These are phyloP conservation scores for Selaginella tamariscina DNA, from an alignment of 75 land plant species.

Conservation along the genomic window DNA sequence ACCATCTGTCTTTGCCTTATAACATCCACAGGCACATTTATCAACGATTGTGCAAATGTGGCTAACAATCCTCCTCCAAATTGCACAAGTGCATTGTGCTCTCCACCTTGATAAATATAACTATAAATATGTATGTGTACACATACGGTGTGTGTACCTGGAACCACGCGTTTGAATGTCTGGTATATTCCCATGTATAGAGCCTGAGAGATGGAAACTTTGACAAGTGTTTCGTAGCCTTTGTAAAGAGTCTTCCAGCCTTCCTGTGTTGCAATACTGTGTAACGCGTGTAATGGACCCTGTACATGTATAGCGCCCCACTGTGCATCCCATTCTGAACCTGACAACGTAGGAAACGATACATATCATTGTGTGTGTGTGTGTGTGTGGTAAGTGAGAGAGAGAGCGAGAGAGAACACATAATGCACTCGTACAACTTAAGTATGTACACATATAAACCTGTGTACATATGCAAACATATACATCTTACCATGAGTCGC, in stretches of 20 bases:
- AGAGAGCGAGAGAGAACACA: too few relatives aligned
- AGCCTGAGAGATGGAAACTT: conserved; percentile 24
- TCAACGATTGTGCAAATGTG: conserved; percentile 25
- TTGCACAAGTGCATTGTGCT: conserved; percentile 24
- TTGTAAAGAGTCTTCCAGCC: conserved; percentile 31
- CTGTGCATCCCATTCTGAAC: too few relatives aligned
- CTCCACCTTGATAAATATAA: conserved; percentile 17
- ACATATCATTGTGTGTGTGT: too few relatives aligned
- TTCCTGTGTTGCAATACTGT: conserved; percentile 24
- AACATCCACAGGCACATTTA: conserved; percentile 28
- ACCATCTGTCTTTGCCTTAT: conserved; percentile 32
- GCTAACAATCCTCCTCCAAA: conserved; percentile 29
- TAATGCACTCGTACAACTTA: too few relatives aligned
- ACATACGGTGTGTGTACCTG: too few relatives aligned
- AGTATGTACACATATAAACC: too few relatives aligned
- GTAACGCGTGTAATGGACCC: conserved; percentile 26
- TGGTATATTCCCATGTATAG: conserved; percentile 33
- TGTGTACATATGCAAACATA: too few relatives aligned
- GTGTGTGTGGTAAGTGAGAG: too few relatives aligned
- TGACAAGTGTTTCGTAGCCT: conserved; percentile 22
- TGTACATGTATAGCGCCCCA: conserved; percentile 27
- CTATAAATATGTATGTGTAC: neutral
- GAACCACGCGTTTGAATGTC: conserved; percentile 19
- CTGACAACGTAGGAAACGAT: too few relatives aligned
- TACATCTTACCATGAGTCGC: conserved; percentile 19